Base-by-base conservation (phyloP, 805 yeast genomes). In the Yamadazyma endophytica region DNA sequence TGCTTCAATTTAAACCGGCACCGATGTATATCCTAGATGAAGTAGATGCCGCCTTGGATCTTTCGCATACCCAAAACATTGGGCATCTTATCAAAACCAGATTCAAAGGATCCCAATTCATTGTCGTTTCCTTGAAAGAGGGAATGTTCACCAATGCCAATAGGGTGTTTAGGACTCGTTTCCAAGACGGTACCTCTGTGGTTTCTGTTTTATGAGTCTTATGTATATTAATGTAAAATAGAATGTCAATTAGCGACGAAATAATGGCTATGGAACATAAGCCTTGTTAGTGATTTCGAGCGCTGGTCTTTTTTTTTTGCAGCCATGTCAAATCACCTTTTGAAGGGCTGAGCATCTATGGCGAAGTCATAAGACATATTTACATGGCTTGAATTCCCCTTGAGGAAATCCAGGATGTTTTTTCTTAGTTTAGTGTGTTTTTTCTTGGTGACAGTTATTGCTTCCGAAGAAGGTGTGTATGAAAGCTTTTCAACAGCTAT, bases 81-180 rank as follows among this genome's bases (percentile, higher is more conserved):
- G 99, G 99, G 3, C 96, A 87, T 50, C 68, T 92, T 54, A 92
- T 92, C 57, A 92, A 90, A 61, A 90, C 97, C 0, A 68, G 96
- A 45, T 92, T 92, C 61, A 83, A 85, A 56, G 96, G 95, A 1
- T 84, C 97, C 2, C 99, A 92, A 54, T 92, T 92, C 54, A 90
- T 92, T 42, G 95, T 92, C 29, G 98, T 92, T 14, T 86, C 96
- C 17, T 75, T 92, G 62, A 92, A 92, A 53, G 99, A 92, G 58
- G 98, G 97, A 9, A 87, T 92, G 96, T 92, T 92, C 53, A 82
- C 96, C 7, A 92, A 92, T 58, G 99, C 98, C 6, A 94, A 94
- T 53, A 71, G 95, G 41, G 85, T 92, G 13, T 92, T 88, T 58
- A 75, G 95, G 50, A 88, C 97, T 2, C 70, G 96, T 44, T 90